Percentiles rank a stretch among this genome's conserved stretches.
phyloP scores from a whole-genome alignment of 345 rosid species.

The Brassica cretica region DNA sequence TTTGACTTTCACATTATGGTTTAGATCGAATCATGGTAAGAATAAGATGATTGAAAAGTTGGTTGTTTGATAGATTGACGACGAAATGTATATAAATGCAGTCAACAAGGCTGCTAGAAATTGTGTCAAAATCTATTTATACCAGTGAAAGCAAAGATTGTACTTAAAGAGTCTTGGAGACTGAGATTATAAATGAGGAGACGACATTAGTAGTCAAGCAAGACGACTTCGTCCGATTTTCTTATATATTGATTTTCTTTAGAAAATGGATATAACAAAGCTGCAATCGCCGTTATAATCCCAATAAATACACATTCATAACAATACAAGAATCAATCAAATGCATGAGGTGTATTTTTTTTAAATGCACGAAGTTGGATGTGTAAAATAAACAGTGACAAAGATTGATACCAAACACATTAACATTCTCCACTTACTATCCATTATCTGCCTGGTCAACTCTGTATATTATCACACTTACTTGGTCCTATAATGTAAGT shows the following conservation, averaged over 20 bases:
- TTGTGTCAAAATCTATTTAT: not conserved
- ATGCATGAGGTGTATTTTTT: not conserved
- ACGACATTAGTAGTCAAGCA: slow-evolving; percentile 30
- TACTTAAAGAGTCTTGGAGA: not conserved
- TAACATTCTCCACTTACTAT: slow-evolving; percentile 1
- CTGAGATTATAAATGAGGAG: slow-evolving; percentile 13
- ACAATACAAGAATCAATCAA: not conserved
- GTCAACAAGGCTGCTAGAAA: slow-evolving; percentile 31
- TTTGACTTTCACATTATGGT: slow-evolving; percentile 22
- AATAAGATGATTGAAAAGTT: not conserved
- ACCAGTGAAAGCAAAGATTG: not conserved
- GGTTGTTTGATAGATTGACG: slow-evolving; percentile 30
- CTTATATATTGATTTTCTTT: not conserved
- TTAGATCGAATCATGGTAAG: slow-evolving; percentile 7
- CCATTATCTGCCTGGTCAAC: slow-evolving; percentile 15
- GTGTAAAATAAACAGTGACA: slow-evolving; percentile 28
- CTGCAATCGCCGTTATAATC: not conserved
- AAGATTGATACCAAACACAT: slow-evolving; percentile 33
- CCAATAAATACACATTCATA: slow-evolving; percentile 11
- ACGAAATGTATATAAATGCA: slow-evolving; percentile 30
- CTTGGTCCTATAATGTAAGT: not conserved
- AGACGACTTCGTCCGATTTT: slow-evolving; percentile 16
- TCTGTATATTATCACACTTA: not conserved
- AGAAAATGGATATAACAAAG: slow-evolving; percentile 3
- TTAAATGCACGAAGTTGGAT: not conserved